Evolutionary conservation across 2,329 filamentous ascomycete species (phyloP), one percentile per base, ranked within the genome.

Genomic region (Lanzia echinophila): DNA sequence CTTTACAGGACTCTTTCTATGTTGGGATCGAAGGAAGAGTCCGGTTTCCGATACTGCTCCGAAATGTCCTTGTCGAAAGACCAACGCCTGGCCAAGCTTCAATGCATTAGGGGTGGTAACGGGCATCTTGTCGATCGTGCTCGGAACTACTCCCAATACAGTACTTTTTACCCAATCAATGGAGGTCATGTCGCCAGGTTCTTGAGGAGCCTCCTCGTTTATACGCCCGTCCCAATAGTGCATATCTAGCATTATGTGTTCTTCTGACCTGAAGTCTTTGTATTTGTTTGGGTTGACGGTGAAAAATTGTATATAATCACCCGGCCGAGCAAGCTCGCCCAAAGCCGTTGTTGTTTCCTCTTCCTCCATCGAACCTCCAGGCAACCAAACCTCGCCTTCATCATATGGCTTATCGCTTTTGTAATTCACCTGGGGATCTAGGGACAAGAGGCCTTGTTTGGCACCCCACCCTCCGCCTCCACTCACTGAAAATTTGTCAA

Each of bases 391-490:
- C 75, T 72, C 19, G 79, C 75, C 33, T 81, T 72, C 24, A 8
- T 28, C 24, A 28, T 8, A 8, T 8, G 24, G 24, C 38, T 77
- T 75, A 7, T 73, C 66, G 17, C 72, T 62, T n/a, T 70, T 71
- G 61, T 80, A 79, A 19, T 68, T 74, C 15, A 73, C 77, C 59
- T 88, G 79, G 3, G 89, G 87, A 64, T 94, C 88, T 3, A 95
- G 75, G 6, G 88, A 89, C 3, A 95, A 72, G 0, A 95, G 72
- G 0, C 89, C 89, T 62, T 86, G 83, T 67, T 92, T 94, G 53
- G 79, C 75, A 15, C 89, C 89, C 89, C 89, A 95, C 19, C 89
- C 89, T 41, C 89, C 89, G 44, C 89, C 89, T 4, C 89, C 89
- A 63, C 87, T 90, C 58, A 91, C 80, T 77, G 74, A 41, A 33